These are phyloP conservation scores for Penicillium sp. DNA, from an alignment of 2,329 filamentous ascomycete genomes.

Conservation along the genomic window DNA sequence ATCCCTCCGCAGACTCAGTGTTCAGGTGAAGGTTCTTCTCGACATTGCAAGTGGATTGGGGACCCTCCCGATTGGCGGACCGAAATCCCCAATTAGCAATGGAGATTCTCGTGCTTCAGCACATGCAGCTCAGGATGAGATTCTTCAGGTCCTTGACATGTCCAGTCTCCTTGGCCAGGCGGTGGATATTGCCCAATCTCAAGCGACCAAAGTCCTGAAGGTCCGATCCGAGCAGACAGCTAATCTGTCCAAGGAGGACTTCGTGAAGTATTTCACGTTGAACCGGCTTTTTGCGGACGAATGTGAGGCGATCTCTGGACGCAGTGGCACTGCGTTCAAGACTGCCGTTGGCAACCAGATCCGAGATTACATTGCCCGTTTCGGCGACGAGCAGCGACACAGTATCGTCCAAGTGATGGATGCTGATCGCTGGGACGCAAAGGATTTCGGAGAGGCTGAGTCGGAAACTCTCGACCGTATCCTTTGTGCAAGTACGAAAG, in stretches of 20 bases:
- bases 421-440: slow-evolving; percentile 67
- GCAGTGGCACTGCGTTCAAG: slow-evolving; percentile 64
- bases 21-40: slow-evolving; percentile 91
- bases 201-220: slow-evolving; percentile 67
- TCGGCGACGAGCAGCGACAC: slow-evolving; percentile 63
- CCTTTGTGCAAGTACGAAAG: slow-evolving; percentile 63
- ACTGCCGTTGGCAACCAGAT: slow-evolving; percentile 67
- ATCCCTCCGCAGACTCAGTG: slow-evolving; percentile 80
- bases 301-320: slow-evolving; percentile 68
- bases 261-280: slow-evolving; percentile 66
- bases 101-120: slow-evolving; percentile 31
- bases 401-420: slow-evolving; percentile 63
- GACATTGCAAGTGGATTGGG: slow-evolving; percentile 77
- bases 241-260: slow-evolving; percentile 59
- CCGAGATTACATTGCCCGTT: slow-evolving; percentile 63
- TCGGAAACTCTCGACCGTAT: slow-evolving; percentile 57
- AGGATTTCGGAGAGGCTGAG: slow-evolving; percentile 63
- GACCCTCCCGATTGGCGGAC: slow-evolving; percentile 44
- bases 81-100: slow-evolving; percentile 47
- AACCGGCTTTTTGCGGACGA: slow-evolving; percentile 70
- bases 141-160: slow-evolving; percentile 68
- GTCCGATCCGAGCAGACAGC: slow-evolving; percentile 66
- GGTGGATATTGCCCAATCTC: slow-evolving; percentile 69
- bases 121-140: slow-evolving; percentile 58
- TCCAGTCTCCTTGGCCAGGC: slow-evolving; percentile 68